A percentile compares a stretch with the other conserved stretches of the same genome.
Evolutionary conservation across 169 alveolate genomes (phyloP).

Genomic region (Eimeria tenella): DNA sequence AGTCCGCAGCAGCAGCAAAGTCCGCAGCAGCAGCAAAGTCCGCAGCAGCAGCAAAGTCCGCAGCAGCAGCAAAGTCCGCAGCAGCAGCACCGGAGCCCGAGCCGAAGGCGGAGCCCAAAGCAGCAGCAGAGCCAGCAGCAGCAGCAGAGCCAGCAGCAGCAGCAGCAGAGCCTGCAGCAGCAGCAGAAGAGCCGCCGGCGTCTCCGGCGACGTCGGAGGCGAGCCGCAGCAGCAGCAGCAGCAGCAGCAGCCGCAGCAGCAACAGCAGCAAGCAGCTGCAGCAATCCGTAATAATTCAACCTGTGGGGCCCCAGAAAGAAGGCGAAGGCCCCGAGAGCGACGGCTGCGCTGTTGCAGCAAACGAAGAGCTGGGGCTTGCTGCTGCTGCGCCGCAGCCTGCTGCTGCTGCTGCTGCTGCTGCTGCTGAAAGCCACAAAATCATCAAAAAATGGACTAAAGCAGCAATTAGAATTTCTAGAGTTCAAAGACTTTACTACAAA

Average conservation of each 20-base stretch:
- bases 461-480: not conserved
- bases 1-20: too few species aligned
- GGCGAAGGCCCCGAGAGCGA: constrained; percentile 13
- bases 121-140: not conserved
- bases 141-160: not conserved
- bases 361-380: not conserved
- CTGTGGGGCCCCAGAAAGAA: not conserved
- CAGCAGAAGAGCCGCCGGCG: not conserved
- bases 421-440: not conserved
- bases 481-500: not conserved
- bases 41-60: not conserved
- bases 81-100: too few species aligned
- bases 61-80: not conserved
- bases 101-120: too few species aligned
- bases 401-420: not conserved
- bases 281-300: not conserved
- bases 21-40: too few species aligned
- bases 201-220: not conserved
- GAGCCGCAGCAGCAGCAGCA: not conserved
- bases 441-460: constrained; percentile 15
- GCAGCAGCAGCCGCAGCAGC: not conserved
- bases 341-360: not conserved
- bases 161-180: not conserved
- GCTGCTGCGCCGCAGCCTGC: not conserved
- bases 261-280: not conserved